Base-by-base conservation (phyloP, 768 basidiomycete species). In the Pleurotus eryngii region DNA sequence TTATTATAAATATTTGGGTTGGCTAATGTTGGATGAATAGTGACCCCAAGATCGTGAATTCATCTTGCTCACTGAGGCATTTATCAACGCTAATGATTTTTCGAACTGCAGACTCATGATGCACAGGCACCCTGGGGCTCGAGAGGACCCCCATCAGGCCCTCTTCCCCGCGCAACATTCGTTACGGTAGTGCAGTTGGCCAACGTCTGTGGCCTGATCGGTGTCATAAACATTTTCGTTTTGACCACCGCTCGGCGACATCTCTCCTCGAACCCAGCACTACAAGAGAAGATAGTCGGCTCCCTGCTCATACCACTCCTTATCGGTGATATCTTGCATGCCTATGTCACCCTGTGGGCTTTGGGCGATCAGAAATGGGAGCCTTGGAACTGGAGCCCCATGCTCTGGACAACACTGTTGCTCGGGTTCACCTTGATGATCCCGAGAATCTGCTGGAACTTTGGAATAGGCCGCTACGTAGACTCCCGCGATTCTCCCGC, bases 131-230 rank as follows among this genome's bases (percentile, higher is more conserved):
- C 89, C 22, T 90, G 89, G 89, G 77, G 83, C 20, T 49, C 68
- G 20, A 70, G 72, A 57, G 71, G 61, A 42, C 65, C 73, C 5
- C 83, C 87, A 37, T 80, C 82, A 14, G 64, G 70, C 35, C 72
- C 65, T 30, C 74, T 89, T 15, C 82, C 85, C 1, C 77, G 65
- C 35, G 89, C 89, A 1, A 84, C 89, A 11, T 68, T 82, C 20
- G 86, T 91, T 49, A 89, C 87, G 1, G 73, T 89, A 59, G 70
- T 87, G 46, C 90, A 92, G 65, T 85, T 92, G 54, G 88, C 85
- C 1, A 86, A 91, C 62, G 88, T 88, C 50, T 89, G 88, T 62
- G 87, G 82, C 40, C 82, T 92, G 24, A 69, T 91, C 61, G 90
- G 90, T 11, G 64, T 88, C 57, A 66, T 91, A 57, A 91, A 90